Evolutionary conservation across 768 basidiomycete species (phyloP).

Genomic region (Mycena floridula): DNA sequence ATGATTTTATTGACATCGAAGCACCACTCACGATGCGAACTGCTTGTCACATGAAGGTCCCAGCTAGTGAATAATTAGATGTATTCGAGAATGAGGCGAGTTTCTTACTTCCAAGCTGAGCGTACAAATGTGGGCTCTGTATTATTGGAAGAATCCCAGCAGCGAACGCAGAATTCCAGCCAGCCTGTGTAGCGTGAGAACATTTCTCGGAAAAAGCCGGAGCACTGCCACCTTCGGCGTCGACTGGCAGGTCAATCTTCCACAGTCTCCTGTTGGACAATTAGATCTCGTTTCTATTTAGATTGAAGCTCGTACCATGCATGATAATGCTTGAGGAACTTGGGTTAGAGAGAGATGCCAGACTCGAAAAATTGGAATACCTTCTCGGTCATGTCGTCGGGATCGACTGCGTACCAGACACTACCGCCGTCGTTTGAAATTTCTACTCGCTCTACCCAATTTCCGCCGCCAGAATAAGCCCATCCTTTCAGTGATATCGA

Average conservation of each 20-base stretch:
- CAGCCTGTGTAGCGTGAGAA: too few relatives aligned
- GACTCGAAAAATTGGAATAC: conserved; percentile 12
- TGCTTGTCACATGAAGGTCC: background rate
- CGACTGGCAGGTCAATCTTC: conserved; percentile 44
- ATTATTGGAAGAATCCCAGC: conserved; percentile 55
- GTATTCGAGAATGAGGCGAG: background rate
- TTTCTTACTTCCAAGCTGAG: conserved; percentile 46
- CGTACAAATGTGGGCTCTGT: conserved; percentile 50
- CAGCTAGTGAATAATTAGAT: background rate
- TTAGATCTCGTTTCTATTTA: too few relatives aligned
- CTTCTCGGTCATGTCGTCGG: conserved; percentile 44
- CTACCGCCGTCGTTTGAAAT: conserved; percentile 43
- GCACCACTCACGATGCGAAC: too few relatives aligned
- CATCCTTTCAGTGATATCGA: conserved; percentile 36
- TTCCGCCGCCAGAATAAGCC: conserved; percentile 42
- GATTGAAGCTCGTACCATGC: too few relatives aligned
- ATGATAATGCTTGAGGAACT: conserved; percentile 36
- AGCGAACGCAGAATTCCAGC: conserved; percentile 49
- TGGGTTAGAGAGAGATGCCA: background rate
- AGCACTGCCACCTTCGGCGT: too few relatives aligned
- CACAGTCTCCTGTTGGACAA: too few relatives aligned
- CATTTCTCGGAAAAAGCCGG: too few relatives aligned
- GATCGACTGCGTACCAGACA: conserved; percentile 43
- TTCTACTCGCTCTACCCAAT: conserved; percentile 53
- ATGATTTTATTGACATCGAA: too few relatives aligned